A percentile compares a stretch with the other conserved stretches of the same genome.
phyloP scores from a whole-genome alignment of 306 rosid genomes.

The Glycyrrhiza uralensis region DNA sequence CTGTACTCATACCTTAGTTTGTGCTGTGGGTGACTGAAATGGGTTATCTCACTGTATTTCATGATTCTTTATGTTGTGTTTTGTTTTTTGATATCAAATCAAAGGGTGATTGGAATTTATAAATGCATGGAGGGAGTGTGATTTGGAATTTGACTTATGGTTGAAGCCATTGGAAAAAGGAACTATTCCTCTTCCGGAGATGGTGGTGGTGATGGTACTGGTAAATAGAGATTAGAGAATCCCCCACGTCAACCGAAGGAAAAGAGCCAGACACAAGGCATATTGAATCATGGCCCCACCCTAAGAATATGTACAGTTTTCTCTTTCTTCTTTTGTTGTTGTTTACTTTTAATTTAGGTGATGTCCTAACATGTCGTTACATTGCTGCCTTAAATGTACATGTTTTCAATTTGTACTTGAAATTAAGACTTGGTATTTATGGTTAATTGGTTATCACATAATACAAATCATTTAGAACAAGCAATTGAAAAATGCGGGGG shows the following conservation, averaged over 20 bases:
- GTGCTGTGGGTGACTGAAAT: slow-evolving; percentile 87
- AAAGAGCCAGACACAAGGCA: slow-evolving; percentile 44
- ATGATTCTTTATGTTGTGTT: slow-evolving; percentile 10
- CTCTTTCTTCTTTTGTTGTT: not conserved
- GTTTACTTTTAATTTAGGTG: slow-evolving; percentile 21
- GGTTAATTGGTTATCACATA: not conserved
- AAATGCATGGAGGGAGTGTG: slow-evolving; percentile 13
- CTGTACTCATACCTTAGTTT: slow-evolving; percentile 64
- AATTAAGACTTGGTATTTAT: not conserved
- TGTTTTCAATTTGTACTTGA: not conserved
- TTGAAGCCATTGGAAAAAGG: slow-evolving; percentile 51
- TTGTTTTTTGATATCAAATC: not conserved
- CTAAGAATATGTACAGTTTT: slow-evolving; percentile 42
- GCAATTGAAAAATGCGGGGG: not conserved
- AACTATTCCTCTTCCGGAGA: slow-evolving; percentile 45
- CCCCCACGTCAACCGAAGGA: slow-evolving; percentile 43
- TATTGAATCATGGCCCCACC: slow-evolving; percentile 40
- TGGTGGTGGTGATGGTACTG: slow-evolving; percentile 34
- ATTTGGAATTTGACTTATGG: slow-evolving; percentile 42
- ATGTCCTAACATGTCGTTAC: not conserved
- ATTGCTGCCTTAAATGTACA: not conserved
- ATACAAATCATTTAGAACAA: not conserved
- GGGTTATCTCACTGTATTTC: slow-evolving; percentile 77
- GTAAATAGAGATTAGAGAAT: slow-evolving; percentile 40
- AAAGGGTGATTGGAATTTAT: slow-evolving; percentile 26